Evolutionary conservation across 2,329 filamentous ascomycete species (phyloP), one percentile per base, ranked within the genome.

Genomic region (Colletotrichum sp.): DNA sequence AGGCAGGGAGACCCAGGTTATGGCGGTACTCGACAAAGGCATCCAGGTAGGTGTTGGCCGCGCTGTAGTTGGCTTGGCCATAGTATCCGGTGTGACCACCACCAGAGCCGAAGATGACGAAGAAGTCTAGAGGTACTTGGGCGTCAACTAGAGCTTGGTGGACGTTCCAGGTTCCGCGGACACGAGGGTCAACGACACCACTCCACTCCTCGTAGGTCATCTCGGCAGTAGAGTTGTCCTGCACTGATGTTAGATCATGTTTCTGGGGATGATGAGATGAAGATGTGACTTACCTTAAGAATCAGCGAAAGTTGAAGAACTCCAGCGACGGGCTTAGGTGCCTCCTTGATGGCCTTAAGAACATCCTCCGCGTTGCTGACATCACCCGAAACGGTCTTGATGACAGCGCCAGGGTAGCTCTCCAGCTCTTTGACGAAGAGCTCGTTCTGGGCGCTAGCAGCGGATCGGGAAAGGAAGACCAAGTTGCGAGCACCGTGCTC

Each of bases 71-170:
- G 65, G 82, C 81, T 75, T 88, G 87, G 1, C 81, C 83, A 3
- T 80, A 75, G 32, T 83, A 81, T 15, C 84, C 86, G 1, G 85
- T 77, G 30, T 88, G 83, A 12, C 89, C 86, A 4, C 88, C 87
- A 1, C 87, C 86, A 4, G 89, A 89, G 0, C 90, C 91, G 16
- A 90, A 86, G 22, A 87, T 84, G 83, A 87, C 73, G 78, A 87
- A 85, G 76, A 88, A 86, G 72, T 85, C 84, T 1, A 85, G 77
- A 0, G 83, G 81, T 0, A 52, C 22, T 6, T 78, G 57, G 4
- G 69, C 59, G 0, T 78, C 76, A 9, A 74, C 32, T 3, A 84
- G 78, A 15, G 79, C 76, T 13, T 83, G 69, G 69, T 87, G 84
- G 0, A 88, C 77, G 71, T 88, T 88, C 82, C 83, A 85, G 1